Evolutionary conservation across 306 rosid genomes (phyloP), one percentile per base, ranked within the genome.

Genomic region (Dalbergia cultrata): DNA sequence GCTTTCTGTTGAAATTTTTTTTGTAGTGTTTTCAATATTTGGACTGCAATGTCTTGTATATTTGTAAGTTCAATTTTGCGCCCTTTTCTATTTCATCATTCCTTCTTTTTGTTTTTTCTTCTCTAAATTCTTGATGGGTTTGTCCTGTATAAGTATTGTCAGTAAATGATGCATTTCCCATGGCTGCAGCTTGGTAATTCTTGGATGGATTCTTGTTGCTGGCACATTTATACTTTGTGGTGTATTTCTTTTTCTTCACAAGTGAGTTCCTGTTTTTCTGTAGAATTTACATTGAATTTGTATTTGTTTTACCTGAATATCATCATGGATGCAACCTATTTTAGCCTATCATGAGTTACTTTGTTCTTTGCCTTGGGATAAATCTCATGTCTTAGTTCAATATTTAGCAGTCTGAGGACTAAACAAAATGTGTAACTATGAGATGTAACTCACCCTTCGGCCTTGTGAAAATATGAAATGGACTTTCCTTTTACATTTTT

Each of bases 161-260:
- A 56, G 47, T 81, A 33, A 81, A 58, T 84, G 18, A 53, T 69
- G 47, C 39, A 21, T 72, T 58, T 78, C 35, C 41, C 4, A 44
- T 85, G 61, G 44, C 41, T 75, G 84, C 92, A 90, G 97, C 56
- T 83, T 89, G 87, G 89, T 85, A 64, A 26, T 89, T 70, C 22
- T 81, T 3, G 97, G 97, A 43, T 92, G 97, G 97, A 41, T 92
- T 80, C 93, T 92, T 62, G 91, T 90, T 44, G 78, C 95, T 1
- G 80, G 85, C 14, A 89, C 97, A 54, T 92, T 90, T 75, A 82
- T 92, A 74, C 86, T 92, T 18, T 89, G 95, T 50, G 95, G 95
- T 58, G 81, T 86, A 75, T 92, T 92, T 88, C 88, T 92, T 61
- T 87, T 90, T 80, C 94, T 92, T 67, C 95, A 89, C 72, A 92